phyloP scores from a whole-genome alignment of 2,329 filamentous ascomycete genomes.

The Colletotrichum endophyticum region DNA sequence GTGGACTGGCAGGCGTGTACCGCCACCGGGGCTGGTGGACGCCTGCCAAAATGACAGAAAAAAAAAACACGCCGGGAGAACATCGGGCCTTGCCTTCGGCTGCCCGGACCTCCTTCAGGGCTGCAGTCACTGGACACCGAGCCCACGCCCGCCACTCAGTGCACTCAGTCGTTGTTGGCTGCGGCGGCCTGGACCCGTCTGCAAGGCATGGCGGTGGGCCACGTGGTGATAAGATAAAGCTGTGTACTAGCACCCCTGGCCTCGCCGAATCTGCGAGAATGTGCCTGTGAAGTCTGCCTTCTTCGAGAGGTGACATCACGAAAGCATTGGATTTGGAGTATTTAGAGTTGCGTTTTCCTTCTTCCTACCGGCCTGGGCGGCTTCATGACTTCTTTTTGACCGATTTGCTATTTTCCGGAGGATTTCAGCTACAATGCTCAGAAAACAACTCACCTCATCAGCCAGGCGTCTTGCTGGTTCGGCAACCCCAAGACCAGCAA shows the following conservation, averaged over 20 bases:
- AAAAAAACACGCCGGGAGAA: background rate
- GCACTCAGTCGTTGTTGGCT: background rate
- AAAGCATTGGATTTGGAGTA: background rate
- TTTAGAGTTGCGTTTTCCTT: background rate
- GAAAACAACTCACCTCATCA: conserved; percentile 42
- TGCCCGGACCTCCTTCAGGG: background rate
- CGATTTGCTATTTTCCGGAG: background rate
- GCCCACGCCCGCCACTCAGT: background rate
- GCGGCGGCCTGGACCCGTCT: background rate
- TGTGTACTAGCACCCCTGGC: background rate
- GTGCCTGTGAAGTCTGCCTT: conserved; percentile 26
- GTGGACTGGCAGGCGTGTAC: background rate
- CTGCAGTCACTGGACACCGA: background rate
- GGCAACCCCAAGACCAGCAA: conserved; percentile 30
- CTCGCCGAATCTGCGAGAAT: conserved; percentile 46
- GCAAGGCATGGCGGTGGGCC: conserved; percentile 15
- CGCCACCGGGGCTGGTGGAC: background rate
- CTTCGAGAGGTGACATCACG: conserved; percentile 7
- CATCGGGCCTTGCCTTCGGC: background rate
- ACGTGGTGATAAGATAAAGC: conserved; percentile 39
- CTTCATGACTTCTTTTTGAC: background rate
- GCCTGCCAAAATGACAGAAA: background rate
- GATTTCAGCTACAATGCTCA: conserved; percentile 37
- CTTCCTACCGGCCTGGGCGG: background rate
- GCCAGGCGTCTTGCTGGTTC: conserved; percentile 40